Conservation (phyloP, 345 rosid genomes). For the rapeseed (Brassica napus) region Da-Ae NC_063444.1:31813001-31813500, state of each 20-base stretch:
- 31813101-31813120: constrained; percentile 86
- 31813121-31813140: constrained; percentile 98
- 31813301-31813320: too few species aligned
- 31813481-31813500: not conserved
- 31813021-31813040: constrained; percentile 38
- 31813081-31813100: constrained; percentile 35
- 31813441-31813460: not conserved
- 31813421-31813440: not conserved
- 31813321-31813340: too few species aligned
- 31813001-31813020: constrained; percentile 56
- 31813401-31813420: not conserved
- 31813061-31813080: constrained; percentile 48
- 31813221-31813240: constrained; percentile 2
- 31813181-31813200: constrained; percentile 6
- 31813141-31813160: constrained; percentile 70
- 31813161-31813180: constrained; percentile 51
- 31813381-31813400: too few species aligned
- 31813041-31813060: constrained; percentile 37
- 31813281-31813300: too few species aligned
- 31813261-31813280: too few species aligned
- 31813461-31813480: not conserved
- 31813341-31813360: too few species aligned
- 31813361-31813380: too few species aligned
- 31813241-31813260: too few species aligned
- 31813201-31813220: constrained; percentile 3